These are phyloP conservation scores for Chlamydomonas sphaeroides DNA, from an alignment of 139 green algal species.

Conservation along the genomic window DNA sequence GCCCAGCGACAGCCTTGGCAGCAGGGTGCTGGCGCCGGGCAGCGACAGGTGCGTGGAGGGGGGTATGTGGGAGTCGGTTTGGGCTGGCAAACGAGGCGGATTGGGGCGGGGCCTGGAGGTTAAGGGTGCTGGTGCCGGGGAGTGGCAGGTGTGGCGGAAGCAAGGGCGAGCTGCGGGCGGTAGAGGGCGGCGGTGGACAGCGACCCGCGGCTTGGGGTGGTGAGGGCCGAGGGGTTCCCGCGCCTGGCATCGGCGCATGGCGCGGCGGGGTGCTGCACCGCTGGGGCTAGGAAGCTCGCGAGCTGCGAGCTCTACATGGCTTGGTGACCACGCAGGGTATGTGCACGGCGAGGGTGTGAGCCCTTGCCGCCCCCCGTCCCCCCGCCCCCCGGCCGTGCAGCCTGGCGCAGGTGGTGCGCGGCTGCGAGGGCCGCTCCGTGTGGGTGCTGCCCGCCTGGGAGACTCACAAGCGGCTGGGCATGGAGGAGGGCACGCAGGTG, in stretches of 20 bases:
- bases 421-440: constrained; percentile 26
- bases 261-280: no score
- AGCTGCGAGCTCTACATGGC: no score
- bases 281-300: no score
- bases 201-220: no score
- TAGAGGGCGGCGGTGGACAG: background rate
- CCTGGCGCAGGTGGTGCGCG: constrained; percentile 13
- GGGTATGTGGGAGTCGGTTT: no score
- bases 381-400: background rate
- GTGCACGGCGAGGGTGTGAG: background rate
- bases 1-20: constrained; percentile 23
- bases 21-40: background rate
- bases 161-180: background rate
- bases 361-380: background rate
- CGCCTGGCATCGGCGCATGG: background rate
- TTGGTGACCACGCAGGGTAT: background rate
- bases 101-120: no score
- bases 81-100: no score
- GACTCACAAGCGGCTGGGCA: constrained; percentile 36
- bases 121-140: no score
- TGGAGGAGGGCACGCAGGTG: constrained; percentile 28
- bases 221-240: background rate
- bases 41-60: background rate
- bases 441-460: constrained; percentile 65
- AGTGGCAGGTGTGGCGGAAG: background rate